Conservation (phyloP, 1,139 yeast genomes). For the Sporopachydermia cereana region DNA sequence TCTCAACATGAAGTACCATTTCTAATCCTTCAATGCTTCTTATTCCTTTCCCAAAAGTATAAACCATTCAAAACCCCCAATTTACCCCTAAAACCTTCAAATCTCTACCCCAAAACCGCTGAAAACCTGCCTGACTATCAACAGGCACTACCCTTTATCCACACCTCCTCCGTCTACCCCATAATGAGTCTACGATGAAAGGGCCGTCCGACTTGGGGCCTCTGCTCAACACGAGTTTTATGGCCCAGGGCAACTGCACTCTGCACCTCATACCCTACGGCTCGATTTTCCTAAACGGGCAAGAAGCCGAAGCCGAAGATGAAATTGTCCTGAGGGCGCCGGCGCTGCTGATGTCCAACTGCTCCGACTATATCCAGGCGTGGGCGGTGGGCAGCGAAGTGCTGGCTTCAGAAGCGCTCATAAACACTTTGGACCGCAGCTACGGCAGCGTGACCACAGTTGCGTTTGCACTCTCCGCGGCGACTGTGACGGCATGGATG, state of each 20-base stretch:
- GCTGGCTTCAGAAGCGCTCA: neutral
- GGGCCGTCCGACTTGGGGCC: neutral
- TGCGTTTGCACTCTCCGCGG: constrained; percentile 21
- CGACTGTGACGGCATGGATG: constrained; percentile 41
- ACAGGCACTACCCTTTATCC: neutral
- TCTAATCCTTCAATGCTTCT: neutral
- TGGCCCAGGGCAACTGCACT: constrained; percentile 1
- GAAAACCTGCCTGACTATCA: neutral
- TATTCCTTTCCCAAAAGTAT: neutral
- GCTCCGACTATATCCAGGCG: neutral
- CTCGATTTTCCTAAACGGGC: neutral
- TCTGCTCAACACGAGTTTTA: neutral
- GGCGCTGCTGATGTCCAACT: neutral
- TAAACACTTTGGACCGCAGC: constrained; percentile 1
- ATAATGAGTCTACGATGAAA: neutral
- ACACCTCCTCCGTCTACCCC: neutral
- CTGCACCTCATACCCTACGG: neutral
- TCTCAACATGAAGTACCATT: neutral
- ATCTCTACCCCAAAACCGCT: neutral
- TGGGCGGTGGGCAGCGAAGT: neutral
- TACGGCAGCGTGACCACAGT: constrained; percentile 21
- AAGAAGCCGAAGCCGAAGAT: neutral
- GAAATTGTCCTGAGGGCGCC: neutral
- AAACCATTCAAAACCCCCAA: neutral
- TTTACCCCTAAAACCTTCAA: no score